Percentiles rank a stretch among this genome's conserved stretches.
Conservation (phyloP, 176 grass and related monocot genomes). For the Metroxylon sagu region DNA sequence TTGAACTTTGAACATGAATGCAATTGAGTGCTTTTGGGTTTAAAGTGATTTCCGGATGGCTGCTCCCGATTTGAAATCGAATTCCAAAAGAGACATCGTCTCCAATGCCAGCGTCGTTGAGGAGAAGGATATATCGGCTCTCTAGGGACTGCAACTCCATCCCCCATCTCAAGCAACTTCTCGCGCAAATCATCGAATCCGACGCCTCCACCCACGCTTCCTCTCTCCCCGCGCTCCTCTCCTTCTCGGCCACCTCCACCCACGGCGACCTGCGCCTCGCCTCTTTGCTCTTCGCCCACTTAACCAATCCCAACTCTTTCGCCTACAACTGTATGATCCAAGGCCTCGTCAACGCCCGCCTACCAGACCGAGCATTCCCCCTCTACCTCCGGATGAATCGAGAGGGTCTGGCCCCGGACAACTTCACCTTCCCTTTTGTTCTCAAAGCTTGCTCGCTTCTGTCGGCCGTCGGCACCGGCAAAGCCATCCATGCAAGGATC, state of each 20-base stretch:
- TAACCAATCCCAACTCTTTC: neutral
- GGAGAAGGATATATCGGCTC: neutral
- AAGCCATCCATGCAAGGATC: slow-evolving; percentile 5
- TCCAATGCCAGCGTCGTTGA: no score
- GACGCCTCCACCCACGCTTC: neutral
- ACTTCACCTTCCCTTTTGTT: slow-evolving; percentile 15
- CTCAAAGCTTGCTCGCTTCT: slow-evolving; percentile 17
- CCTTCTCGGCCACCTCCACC: slow-evolving; percentile 4
- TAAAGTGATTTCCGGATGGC: no score
- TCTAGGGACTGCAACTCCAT: slow-evolving; percentile 7
- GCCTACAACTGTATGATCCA: slow-evolving; percentile 15
- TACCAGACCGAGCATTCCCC: slow-evolving; percentile 3
- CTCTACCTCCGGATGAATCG: slow-evolving; percentile 10
- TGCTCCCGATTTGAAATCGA: no score
- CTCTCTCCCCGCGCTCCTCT: neutral
- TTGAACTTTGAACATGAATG: no score
- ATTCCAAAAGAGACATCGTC: no score
- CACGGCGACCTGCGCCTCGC: slow-evolving; percentile 4
- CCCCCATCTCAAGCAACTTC: neutral
- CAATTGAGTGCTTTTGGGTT: no score
- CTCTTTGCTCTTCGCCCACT: neutral
- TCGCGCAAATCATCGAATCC: neutral
- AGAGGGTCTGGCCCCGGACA: neutral
- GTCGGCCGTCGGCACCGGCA: neutral
- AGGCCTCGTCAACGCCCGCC: slow-evolving; percentile 2